Evolutionary conservation across 108 stramenopile species (phyloP).

Genomic region (Ochromonas danica): DNA sequence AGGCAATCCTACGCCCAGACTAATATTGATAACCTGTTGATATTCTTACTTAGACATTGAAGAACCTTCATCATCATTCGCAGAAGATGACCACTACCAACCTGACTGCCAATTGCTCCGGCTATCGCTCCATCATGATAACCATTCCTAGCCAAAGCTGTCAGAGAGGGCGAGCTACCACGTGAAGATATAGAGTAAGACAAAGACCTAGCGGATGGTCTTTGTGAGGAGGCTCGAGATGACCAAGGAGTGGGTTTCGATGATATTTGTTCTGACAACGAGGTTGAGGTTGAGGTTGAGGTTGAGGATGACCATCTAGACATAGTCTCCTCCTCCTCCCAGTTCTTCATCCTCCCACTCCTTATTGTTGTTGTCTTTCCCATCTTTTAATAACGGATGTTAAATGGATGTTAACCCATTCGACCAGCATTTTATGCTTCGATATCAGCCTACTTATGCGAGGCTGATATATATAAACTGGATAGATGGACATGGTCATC

Average conservation of each 20-base stretch:
- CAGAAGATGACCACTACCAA: slow-evolving; percentile 15
- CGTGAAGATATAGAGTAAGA: slow-evolving; percentile 16
- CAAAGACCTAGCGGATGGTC: slow-evolving; percentile 13
- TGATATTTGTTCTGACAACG: slow-evolving; percentile 5
- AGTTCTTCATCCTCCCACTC: too few species aligned
- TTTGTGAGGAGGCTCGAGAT: slow-evolving; percentile 5
- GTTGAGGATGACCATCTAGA: too few species aligned
- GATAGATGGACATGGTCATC: too few species aligned
- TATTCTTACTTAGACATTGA: slow-evolving; percentile 17
- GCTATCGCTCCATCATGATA: slow-evolving; percentile 15
- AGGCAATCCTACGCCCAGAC: slow-evolving; percentile 13
- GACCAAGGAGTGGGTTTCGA: slow-evolving; percentile 1
- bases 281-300: slow-evolving; percentile 14
- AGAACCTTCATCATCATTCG: slow-evolving; percentile 15
- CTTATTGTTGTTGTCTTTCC: too few species aligned
- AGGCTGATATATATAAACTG: too few species aligned
- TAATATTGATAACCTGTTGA: slow-evolving; percentile 17
- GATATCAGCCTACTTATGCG: too few species aligned
- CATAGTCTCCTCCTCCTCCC: too few species aligned
- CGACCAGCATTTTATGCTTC: too few species aligned
- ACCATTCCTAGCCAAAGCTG: slow-evolving; percentile 14
- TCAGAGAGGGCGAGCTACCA: slow-evolving; percentile 13
- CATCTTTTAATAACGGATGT: too few species aligned
- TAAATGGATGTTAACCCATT: too few species aligned
- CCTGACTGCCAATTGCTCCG: slow-evolving; percentile 13